These are phyloP conservation scores for Coemansia sp. DNA, from an alignment of 192 early-diverging fungal species.

Conservation along the genomic window DNA sequence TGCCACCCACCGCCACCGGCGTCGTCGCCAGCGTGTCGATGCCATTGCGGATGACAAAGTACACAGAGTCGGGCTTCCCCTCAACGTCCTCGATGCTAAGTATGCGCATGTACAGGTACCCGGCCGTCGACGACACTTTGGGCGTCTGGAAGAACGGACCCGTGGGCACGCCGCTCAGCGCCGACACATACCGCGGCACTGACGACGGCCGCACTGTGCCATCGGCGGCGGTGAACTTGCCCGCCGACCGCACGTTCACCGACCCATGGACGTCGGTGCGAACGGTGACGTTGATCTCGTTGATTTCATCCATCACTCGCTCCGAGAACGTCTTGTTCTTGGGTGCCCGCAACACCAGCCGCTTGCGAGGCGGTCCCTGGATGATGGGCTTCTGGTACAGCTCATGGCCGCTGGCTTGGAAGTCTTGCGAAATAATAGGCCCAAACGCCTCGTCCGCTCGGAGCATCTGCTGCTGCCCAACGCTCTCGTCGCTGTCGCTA, in stretches of 20 bases:
- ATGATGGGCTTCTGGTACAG: not conserved
- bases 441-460: slow-evolving; percentile 36
- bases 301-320: slow-evolving; percentile 42
- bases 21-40: slow-evolving; percentile 54
- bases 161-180: slow-evolving; percentile 44
- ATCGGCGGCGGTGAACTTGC: slow-evolving; percentile 17
- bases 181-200: slow-evolving; percentile 53
- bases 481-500: slow-evolving; percentile 22
- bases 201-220: slow-evolving; percentile 47
- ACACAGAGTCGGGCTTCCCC: slow-evolving; percentile 40
- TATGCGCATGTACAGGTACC: slow-evolving; percentile 57
- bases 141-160: slow-evolving; percentile 55
- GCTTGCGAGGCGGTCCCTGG: slow-evolving; percentile 24
- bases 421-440: slow-evolving; percentile 43
- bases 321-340: slow-evolving; percentile 37
- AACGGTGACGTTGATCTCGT: slow-evolving; percentile 33
- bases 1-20: slow-evolving; percentile 35
- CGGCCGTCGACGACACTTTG: slow-evolving; percentile 26
- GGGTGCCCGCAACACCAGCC: slow-evolving; percentile 39
- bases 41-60: slow-evolving; percentile 61
- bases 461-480: not conserved
- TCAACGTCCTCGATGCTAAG: slow-evolving; percentile 55
- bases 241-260: slow-evolving; percentile 29
- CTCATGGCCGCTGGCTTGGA: slow-evolving; percentile 23
- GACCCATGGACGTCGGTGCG: slow-evolving; percentile 30